Percentiles rank a stretch among this genome's conserved stretches.
Conservation (phyloP, 2,329 filamentous ascomycete genomes). For the Phyllosticta citriasiana region DNA sequence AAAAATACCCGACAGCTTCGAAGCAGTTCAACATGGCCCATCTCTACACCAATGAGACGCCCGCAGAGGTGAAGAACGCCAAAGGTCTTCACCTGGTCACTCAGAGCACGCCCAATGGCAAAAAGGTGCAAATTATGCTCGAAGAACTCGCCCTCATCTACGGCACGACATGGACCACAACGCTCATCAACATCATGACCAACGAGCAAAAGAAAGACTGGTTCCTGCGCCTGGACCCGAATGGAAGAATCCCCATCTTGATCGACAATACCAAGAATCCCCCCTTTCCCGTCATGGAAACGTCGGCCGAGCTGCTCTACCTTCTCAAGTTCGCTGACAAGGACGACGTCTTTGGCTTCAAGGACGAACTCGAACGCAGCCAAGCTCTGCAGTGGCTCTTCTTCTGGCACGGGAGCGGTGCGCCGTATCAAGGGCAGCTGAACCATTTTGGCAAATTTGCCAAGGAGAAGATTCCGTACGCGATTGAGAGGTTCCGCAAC, state of each 20-base stretch:
- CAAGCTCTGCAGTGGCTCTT: slow-evolving; percentile 44
- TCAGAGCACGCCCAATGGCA: slow-evolving; percentile 41
- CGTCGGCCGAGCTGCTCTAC: slow-evolving; percentile 44
- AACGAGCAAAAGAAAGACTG: slow-evolving; percentile 49
- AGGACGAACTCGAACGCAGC: slow-evolving; percentile 40
- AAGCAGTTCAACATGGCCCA: slow-evolving; percentile 23
- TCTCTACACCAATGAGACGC: slow-evolving; percentile 37
- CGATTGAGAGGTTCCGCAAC: slow-evolving; percentile 36
- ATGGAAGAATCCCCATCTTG: slow-evolving; percentile 5
- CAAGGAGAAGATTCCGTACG: slow-evolving; percentile 13
- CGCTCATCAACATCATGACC: slow-evolving; percentile 33
- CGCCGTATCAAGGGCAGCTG: slow-evolving; percentile 33
- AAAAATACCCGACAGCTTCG: background rate
- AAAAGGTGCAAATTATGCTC: slow-evolving; percentile 45
- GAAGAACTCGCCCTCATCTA: slow-evolving; percentile 45
- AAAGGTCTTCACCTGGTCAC: slow-evolving; percentile 45
- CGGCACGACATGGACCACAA: slow-evolving; percentile 19
- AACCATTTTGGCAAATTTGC: slow-evolving; percentile 38
- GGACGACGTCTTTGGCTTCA: slow-evolving; percentile 42
- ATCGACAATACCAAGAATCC: slow-evolving; percentile 7
- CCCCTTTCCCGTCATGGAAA: slow-evolving; percentile 42
- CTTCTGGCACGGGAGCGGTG: slow-evolving; percentile 41
- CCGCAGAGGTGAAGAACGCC: slow-evolving; percentile 36
- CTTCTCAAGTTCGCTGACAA: slow-evolving; percentile 41
- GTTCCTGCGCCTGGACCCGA: slow-evolving; percentile 37